Evolutionary conservation across 129 eudicot genomes (phyloP).

Genomic region (Cynara cardunculus): DNA sequence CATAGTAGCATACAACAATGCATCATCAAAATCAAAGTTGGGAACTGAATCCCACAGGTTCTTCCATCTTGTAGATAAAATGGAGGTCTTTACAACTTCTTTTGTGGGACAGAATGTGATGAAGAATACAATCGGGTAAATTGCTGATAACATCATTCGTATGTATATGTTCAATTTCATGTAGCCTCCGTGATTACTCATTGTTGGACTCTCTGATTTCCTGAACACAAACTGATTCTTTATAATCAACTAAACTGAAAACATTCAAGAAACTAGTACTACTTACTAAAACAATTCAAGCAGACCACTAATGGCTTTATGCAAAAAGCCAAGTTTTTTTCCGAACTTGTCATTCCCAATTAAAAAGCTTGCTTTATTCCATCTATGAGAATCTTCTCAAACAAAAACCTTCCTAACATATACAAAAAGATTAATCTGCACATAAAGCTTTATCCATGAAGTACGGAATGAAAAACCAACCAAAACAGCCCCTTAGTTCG

Average conservation of each 20-base stretch:
- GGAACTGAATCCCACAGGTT: conserved; percentile 24
- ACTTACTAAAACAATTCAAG: background rate
- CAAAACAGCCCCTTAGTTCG: too few species aligned
- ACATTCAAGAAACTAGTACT: background rate
- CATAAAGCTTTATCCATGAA: too few species aligned
- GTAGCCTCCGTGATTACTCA: conserved; percentile 12
- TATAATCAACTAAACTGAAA: background rate
- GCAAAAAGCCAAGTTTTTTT: too few species aligned
- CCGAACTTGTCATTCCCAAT: too few species aligned
- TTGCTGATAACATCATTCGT: conserved; percentile 19
- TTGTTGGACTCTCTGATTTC: conserved; percentile 10
- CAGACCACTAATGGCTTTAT: background rate
- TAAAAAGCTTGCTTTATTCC: too few species aligned
- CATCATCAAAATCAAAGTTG: conserved; percentile 24
- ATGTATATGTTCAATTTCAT: conserved; percentile 8
- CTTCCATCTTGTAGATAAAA: conserved; percentile 31
- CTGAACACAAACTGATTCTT: conserved; percentile 4
- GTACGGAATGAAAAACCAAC: too few species aligned
- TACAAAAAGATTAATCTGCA: too few species aligned
- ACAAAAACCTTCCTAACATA: too few species aligned
- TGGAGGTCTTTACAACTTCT: conserved; percentile 27
- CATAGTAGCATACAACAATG: conserved; percentile 39
- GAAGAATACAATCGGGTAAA: conserved; percentile 25
- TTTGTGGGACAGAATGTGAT: conserved; percentile 28
- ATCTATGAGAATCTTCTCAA: too few species aligned